phyloP scores from a whole-genome alignment of 2,329 filamentous ascomycete genomes.

The Pseudocercospora macadamiae region DNA sequence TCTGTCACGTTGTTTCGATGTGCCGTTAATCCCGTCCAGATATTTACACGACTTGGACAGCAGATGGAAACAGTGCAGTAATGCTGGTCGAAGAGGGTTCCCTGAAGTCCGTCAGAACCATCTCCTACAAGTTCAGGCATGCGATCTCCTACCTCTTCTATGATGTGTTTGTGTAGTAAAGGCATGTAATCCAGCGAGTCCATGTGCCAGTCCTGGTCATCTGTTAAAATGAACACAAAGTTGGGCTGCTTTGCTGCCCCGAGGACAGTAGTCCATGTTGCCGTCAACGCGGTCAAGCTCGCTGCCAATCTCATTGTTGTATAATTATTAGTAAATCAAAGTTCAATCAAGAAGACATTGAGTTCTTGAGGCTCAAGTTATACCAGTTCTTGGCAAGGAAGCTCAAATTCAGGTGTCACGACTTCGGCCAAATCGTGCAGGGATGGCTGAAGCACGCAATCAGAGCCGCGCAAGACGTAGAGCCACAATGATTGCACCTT shows the following conservation, averaged over 20 bases:
- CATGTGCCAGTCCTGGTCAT: slow-evolving; percentile 67
- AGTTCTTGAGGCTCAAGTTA: background rate
- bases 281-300: background rate
- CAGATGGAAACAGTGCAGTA: slow-evolving; percentile 69
- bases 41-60: slow-evolving; percentile 66
- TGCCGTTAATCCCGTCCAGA: slow-evolving; percentile 66
- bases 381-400: background rate
- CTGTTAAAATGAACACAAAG: slow-evolving; percentile 68
- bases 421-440: background rate
- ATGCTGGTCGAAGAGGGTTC: slow-evolving; percentile 61
- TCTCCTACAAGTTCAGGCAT: background rate
- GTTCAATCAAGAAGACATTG: background rate
- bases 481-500: too few relatives aligned
- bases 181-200: slow-evolving; percentile 65
- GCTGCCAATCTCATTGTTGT: background rate
- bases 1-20: slow-evolving; percentile 73
- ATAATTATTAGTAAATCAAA: background rate
- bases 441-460: background rate
- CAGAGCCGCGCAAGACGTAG: too few relatives aligned
- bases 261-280: background rate
- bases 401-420: background rate
- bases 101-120: background rate
- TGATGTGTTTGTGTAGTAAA: slow-evolving; percentile 55
- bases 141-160: slow-evolving; percentile 11
- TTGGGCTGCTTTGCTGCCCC: slow-evolving; percentile 46